These are phyloP conservation scores for Trichosporon sp. DNA, from an alignment of 1,284 basidiomycete genomes.

Conservation along the genomic window DNA sequence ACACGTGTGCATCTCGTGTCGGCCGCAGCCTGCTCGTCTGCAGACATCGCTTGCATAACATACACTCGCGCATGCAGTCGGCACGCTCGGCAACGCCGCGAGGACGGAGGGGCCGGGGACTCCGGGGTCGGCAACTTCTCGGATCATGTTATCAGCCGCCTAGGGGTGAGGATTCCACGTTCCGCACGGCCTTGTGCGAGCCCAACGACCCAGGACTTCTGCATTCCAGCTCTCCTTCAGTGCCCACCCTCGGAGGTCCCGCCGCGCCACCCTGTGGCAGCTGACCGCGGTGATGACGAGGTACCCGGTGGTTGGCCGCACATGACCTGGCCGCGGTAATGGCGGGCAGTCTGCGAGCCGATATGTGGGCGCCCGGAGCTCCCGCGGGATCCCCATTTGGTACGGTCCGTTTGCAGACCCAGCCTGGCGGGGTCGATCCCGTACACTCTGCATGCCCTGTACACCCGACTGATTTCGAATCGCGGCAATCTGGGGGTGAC, in stretches of 20 bases:
- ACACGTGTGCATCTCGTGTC: background rate
- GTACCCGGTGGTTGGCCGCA: background rate
- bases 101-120: background rate
- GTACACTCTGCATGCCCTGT: background rate
- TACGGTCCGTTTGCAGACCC: too few relatives aligned
- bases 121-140: background rate
- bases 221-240: background rate
- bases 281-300: background rate
- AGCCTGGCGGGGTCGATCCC: background rate
- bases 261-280: background rate
- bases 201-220: too few relatives aligned
- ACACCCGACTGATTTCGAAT: conserved; percentile 10
- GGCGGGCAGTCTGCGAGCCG: background rate
- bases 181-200: background rate
- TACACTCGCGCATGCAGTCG: background rate
- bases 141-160: background rate
- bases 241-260: background rate
- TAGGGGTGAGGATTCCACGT: background rate
- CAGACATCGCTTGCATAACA: too few relatives aligned
- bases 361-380: conserved; percentile 10
- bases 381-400: conserved; percentile 13
- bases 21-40: background rate
- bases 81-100: background rate
- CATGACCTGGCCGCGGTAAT: conserved; percentile 11
- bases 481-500: conserved; percentile 11